A percentile compares a stretch with the other conserved stretches of the same genome.
These are phyloP conservation scores for Persicaria tinctoria DNA, from an alignment of 148 eudicot species.

Conservation along the genomic window DNA sequence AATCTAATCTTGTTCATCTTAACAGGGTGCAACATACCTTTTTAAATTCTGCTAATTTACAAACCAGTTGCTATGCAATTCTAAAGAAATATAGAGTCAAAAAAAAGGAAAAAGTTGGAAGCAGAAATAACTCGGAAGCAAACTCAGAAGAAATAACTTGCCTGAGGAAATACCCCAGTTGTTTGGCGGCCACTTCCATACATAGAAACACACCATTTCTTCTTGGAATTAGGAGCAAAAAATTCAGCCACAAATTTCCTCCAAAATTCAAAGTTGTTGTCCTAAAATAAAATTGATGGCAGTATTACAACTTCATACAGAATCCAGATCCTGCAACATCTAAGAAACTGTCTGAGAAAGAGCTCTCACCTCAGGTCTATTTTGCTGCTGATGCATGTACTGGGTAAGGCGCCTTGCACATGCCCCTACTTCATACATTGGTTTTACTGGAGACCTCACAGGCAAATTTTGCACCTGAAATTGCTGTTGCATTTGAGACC, in stretches of 20 bases:
- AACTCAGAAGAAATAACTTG: background rate
- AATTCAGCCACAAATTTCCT: slow-evolving; percentile 78
- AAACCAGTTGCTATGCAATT: too few species aligned
- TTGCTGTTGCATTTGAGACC: slow-evolving; percentile 51
- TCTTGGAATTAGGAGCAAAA: slow-evolving; percentile 93
- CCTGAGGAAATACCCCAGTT: slow-evolving; percentile 95
- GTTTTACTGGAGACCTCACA: slow-evolving; percentile 66
- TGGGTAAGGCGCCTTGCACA: slow-evolving; percentile 89
- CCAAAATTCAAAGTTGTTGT: slow-evolving; percentile 94
- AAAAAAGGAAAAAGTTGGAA: too few species aligned
- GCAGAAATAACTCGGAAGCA: background rate
- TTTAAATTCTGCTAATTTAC: too few species aligned
- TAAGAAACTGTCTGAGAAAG: background rate
- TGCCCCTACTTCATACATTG: slow-evolving; percentile 81
- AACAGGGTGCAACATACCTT: too few species aligned
- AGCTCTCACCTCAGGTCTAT: slow-evolving; percentile 77
- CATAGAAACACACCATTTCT: slow-evolving; percentile 98
- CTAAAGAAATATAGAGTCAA: too few species aligned
- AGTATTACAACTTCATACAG: background rate
- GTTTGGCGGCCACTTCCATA: slow-evolving; percentile 96
- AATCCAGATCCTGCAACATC: background rate
- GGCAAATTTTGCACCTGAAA: slow-evolving; percentile 67
- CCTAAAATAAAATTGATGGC: slow-evolving; percentile 28
- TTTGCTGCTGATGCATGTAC: slow-evolving; percentile 96
- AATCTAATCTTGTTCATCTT: background rate